These are phyloP conservation scores for Fusarium neocosmosporiellum DNA, from an alignment of 2,329 filamentous ascomycete species.

Conservation along the genomic window DNA sequence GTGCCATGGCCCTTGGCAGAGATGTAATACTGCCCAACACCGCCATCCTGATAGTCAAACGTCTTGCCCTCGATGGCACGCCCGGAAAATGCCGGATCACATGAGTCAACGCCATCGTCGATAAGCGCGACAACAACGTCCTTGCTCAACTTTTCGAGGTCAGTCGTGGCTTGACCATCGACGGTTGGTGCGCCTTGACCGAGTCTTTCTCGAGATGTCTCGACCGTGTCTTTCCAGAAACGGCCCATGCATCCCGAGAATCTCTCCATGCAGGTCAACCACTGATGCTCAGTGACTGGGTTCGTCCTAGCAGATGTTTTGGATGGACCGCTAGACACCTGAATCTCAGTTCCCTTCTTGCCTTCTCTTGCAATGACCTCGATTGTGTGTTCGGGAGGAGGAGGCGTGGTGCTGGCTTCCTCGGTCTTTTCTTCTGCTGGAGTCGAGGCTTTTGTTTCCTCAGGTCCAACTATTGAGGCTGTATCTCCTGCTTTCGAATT, in stretches of 20 bases:
- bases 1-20: conserved; percentile 35
- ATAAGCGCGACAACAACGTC: conserved; percentile 11
- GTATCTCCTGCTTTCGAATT: not conserved
- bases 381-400: not conserved
- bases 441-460: too few species aligned
- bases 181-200: not conserved
- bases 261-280: conserved; percentile 5
- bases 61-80: conserved; percentile 11
- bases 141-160: not conserved
- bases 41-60: conserved; percentile 11
- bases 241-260: not conserved
- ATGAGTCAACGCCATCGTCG: conserved; percentile 11
- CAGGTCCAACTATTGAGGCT: too few species aligned
- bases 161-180: not conserved
- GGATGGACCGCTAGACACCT: not conserved
- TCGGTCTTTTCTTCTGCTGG: not conserved
- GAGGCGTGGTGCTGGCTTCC: not conserved
- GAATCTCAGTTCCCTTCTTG: not conserved
- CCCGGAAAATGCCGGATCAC: not conserved
- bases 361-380: not conserved
- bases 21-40: conserved; percentile 11
- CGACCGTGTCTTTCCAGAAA: not conserved
- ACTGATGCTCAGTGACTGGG: conserved; percentile 3
- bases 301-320: not conserved
- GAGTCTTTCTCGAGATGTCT: not conserved